These are phyloP conservation scores for Gremmenia infestans DNA, from an alignment of 2,329 filamentous ascomycete genomes.

Conservation along the genomic window DNA sequence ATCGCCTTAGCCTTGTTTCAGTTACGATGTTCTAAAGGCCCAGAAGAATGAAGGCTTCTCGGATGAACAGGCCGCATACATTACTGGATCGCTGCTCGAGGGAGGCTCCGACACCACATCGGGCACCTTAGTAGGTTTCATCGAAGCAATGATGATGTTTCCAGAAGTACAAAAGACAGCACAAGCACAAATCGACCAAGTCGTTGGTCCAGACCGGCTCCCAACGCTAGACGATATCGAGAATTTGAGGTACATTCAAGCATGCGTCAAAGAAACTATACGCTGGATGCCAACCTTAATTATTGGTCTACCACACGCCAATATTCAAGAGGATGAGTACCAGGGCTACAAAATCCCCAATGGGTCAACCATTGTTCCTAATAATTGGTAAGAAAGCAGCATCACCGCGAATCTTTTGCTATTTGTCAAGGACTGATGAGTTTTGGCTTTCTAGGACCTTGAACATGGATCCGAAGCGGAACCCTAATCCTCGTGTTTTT, in stretches of 20 bases:
- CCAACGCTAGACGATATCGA: neutral
- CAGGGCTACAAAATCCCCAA: neutral
- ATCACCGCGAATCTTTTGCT: no score
- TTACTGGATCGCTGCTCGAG: neutral
- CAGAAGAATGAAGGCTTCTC: neutral
- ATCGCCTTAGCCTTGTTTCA: neutral
- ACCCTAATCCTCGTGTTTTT: neutral
- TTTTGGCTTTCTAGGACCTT: neutral
- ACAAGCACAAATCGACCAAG: neutral
- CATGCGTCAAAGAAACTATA: neutral
- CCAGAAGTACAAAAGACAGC: neutral
- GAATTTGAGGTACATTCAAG: neutral
- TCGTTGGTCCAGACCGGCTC: neutral
- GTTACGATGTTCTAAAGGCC: neutral
- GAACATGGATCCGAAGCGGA: neutral
- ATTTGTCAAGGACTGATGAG: no score
- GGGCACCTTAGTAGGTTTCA: neutral
- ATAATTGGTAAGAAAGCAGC: neutral
- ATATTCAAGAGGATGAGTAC: neutral
- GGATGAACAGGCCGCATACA: neutral
- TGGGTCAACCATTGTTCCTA: neutral
- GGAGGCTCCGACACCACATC: neutral
- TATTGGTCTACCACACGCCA: neutral
- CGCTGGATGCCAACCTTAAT: neutral
- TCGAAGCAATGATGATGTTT: neutral